Percentiles rank a stretch among this genome's conserved stretches.
Evolutionary conservation across 2,329 filamentous ascomycete genomes (phyloP).

Genomic region (Curvularia hawaiiensis): DNA sequence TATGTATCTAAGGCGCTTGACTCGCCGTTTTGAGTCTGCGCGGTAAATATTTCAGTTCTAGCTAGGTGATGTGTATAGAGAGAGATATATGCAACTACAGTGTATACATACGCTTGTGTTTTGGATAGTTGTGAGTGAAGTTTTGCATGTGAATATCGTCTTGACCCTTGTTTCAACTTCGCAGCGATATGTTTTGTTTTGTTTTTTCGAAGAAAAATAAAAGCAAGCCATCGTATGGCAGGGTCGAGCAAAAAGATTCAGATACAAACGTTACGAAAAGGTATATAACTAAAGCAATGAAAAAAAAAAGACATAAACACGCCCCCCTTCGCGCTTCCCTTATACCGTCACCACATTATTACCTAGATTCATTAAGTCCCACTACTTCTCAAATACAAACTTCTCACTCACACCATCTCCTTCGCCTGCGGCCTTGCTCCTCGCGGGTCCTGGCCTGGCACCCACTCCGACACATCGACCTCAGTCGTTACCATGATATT

Average conservation of each 20-base stretch:
- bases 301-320: neutral
- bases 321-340: neutral
- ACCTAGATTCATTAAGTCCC: neutral
- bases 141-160: neutral
- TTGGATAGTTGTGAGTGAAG: neutral
- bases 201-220: too few relatives aligned
- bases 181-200: too few relatives aligned
- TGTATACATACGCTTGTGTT: neutral
- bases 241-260: neutral
- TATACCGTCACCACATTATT: neutral
- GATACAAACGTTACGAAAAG: neutral
- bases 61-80: too few relatives aligned
- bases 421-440: neutral
- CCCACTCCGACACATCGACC: slow-evolving; percentile 19
- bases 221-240: neutral
- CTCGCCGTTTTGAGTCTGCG: neutral
- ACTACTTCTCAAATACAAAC: too few relatives aligned
- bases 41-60: neutral
- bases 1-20: too few relatives aligned
- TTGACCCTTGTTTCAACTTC: neutral
- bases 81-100: neutral
- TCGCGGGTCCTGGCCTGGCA: neutral
- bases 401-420: slow-evolving; percentile 4
- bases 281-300: neutral
- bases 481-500: slow-evolving; percentile 19